phyloP scores from a whole-genome alignment of 176 grass and related monocot genomes.

The Rhynchospora pubera region DNA sequence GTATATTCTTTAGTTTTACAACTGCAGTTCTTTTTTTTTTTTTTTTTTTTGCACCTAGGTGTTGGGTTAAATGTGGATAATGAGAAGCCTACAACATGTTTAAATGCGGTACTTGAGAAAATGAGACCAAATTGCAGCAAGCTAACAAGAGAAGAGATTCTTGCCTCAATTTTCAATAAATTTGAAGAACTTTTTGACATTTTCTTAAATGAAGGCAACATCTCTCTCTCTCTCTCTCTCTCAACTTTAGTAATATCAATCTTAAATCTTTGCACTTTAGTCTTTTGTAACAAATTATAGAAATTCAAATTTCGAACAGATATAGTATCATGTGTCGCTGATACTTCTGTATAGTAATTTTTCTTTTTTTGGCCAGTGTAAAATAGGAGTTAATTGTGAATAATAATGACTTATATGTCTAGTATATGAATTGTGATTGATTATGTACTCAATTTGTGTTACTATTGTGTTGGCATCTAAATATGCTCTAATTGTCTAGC shows the following conservation, averaged over 20 bases:
- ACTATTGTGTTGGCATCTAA: neutral
- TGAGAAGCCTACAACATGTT: conserved; percentile 79
- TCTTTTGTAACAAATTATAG: neutral
- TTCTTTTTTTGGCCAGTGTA: neutral
- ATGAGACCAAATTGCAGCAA: conserved; percentile 21
- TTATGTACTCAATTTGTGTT: neutral
- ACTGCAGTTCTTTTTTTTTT: neutral
- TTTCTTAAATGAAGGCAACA: conserved; percentile 59
- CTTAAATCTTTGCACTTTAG: neutral
- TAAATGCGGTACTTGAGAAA: conserved; percentile 55
- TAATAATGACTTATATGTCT: neutral
- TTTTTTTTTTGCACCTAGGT: conserved; percentile 34
- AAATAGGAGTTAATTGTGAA: neutral
- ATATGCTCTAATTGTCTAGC: neutral
- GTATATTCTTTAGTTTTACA: neutral
- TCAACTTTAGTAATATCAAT: neutral
- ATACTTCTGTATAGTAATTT: neutral
- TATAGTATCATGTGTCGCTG: neutral
- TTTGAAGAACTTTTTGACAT: conserved; percentile 82
- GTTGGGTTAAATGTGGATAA: conserved; percentile 92
- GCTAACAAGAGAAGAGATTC: conserved; percentile 63
- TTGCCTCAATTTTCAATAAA: conserved; percentile 83
- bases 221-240: neutral
- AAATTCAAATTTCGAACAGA: neutral
- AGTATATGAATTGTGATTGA: neutral